Evolutionary conservation across 495 filamentous ascomycete species (phyloP).

Genomic region (Talaromyces proteolyticus): DNA sequence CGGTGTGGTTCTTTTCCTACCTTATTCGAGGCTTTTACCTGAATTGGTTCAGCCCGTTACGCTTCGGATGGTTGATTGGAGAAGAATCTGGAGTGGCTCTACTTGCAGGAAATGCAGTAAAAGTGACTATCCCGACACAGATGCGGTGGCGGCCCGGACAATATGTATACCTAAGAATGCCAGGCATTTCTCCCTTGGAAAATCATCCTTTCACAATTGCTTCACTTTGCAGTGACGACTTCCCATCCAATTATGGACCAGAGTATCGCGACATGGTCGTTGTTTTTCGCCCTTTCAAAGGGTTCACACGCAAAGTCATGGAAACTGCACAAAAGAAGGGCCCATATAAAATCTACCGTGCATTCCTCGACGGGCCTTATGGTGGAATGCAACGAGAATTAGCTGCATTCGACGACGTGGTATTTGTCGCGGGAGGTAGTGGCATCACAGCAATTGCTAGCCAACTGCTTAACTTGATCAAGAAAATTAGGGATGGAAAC

Average conservation of each 20-base stretch:
- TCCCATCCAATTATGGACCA: slow-evolving; percentile 81
- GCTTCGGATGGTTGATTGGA: slow-evolving; percentile 72
- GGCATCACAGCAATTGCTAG: slow-evolving; percentile 91
- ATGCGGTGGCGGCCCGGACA: slow-evolving; percentile 92
- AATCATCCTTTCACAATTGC: slow-evolving; percentile 97
- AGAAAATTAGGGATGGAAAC: slow-evolving; percentile 88
- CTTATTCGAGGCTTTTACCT: slow-evolving; percentile 63
- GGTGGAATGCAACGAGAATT: slow-evolving; percentile 89
- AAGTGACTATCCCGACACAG: slow-evolving; percentile 87
- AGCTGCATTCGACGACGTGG: slow-evolving; percentile 87
- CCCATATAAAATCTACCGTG: slow-evolving; percentile 80
- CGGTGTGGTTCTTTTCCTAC: slow-evolving; percentile 68
- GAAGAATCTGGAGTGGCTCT: slow-evolving; percentile 83
- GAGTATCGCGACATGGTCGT: slow-evolving; percentile 82
- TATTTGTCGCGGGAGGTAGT: slow-evolving; percentile 88
- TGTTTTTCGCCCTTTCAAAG: slow-evolving; percentile 85
- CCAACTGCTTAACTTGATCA: slow-evolving; percentile 85
- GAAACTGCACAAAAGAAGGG: slow-evolving; percentile 72
- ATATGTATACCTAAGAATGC: slow-evolving; percentile 92
- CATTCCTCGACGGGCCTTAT: slow-evolving; percentile 90
- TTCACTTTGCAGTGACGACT: slow-evolving; percentile 80
- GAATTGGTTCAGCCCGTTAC: slow-evolving; percentile 82
- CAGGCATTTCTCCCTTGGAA: slow-evolving; percentile 79
- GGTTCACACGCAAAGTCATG: slow-evolving; percentile 79
- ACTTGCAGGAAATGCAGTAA: slow-evolving; percentile 86